Evolutionary conservation across 129 eudicot genomes (phyloP), one percentile per base, ranked within the genome.

Genomic region (Lactuca sativa): DNA sequence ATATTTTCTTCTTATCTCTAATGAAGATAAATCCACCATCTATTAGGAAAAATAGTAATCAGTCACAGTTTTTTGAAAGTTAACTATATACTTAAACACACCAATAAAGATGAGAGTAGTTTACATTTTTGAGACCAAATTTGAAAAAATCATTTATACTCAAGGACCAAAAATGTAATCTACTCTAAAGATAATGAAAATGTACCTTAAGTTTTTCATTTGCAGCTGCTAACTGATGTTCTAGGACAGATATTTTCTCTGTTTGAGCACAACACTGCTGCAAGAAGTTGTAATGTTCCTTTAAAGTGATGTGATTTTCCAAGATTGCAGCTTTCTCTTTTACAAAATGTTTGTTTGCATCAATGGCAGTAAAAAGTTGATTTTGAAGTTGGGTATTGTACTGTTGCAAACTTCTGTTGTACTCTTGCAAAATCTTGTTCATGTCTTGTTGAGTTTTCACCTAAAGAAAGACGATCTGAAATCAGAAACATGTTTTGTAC

Each of bases 391-490:
- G 73, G 9, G 78, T 63, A 44, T 83, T 86, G 72, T 82, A 86
- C 63, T 82, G 77, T 61, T 86, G 91, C 78, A 86, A 71, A 64
- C 91, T 74, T 15, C 78, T 77, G 51, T 80, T 86, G 74, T 86
- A 86, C 49, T 86, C 91, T 71, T 82, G 91, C 75, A 86, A 64
- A 59, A 83, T 82, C 83, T 80, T 77, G 72, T 80, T 69, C 74
- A 62, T 73, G 53, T 78, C 82, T 51, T 86, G 76, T 31, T 77
- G 82, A 7, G 80, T 74, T 52, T 78, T 67, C 61, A 74, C 77
- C 88, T n/a, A 80, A 76, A 65, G 67, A 74, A 8, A 15, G 51
- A 16, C 51, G 53, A 59, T 43, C 16, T 36, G 13, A 60, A 15
- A 37, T n/a, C 30, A 31, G 11, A 52, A 49, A 12, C 51, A 65